Percentiles rank a stretch among this genome's conserved stretches.
Evolutionary conservation across 2,329 filamentous ascomycete genomes (phyloP).

Genomic region (Cylindrodendrum hubeiense): DNA sequence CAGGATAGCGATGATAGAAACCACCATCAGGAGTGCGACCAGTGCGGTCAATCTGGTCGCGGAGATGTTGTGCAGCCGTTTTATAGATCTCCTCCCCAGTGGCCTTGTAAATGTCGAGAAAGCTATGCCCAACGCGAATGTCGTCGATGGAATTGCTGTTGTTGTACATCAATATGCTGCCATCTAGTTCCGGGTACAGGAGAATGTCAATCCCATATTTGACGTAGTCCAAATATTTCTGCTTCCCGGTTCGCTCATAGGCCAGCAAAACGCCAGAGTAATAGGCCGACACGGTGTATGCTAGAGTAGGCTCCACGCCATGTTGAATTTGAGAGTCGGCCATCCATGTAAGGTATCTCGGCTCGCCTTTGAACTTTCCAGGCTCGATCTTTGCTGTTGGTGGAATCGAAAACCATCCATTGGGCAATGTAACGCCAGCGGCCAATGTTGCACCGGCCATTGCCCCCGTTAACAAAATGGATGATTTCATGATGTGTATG

Average conservation of each 20-base stretch:
- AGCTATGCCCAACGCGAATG: slow-evolving; percentile 32
- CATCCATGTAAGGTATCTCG: slow-evolving; percentile 44
- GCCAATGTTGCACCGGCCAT: slow-evolving; percentile 4
- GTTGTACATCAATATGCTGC: slow-evolving; percentile 35
- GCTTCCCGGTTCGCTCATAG: slow-evolving; percentile 37
- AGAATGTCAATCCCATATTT: slow-evolving; percentile 40
- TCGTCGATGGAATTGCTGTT: slow-evolving; percentile 34
- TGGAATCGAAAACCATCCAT: slow-evolving; percentile 31
- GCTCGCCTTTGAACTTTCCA: slow-evolving; percentile 26
- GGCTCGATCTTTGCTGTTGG: slow-evolving; percentile 27
- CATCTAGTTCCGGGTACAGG: slow-evolving; percentile 38
- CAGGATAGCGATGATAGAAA: slow-evolving; percentile 38
- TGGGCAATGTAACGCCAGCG: slow-evolving; percentile 16
- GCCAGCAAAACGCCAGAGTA: slow-evolving; percentile 31
- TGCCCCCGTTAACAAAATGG: background rate
- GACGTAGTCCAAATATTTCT: slow-evolving; percentile 41
- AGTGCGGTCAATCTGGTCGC: slow-evolving; percentile 31
- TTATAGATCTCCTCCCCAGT: slow-evolving; percentile 33
- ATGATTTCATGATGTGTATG: slow-evolving; percentile 11
- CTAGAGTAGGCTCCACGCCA: slow-evolving; percentile 41
- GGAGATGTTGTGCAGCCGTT: slow-evolving; percentile 26
- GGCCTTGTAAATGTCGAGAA: slow-evolving; percentile 31
- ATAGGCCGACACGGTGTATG: slow-evolving; percentile 38
- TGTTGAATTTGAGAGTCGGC: slow-evolving; percentile 45
- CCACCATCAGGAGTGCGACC: slow-evolving; percentile 32